Evolutionary conservation across 2,329 filamentous ascomycete species (phyloP).

Genomic region (Fusarium sp.): DNA sequence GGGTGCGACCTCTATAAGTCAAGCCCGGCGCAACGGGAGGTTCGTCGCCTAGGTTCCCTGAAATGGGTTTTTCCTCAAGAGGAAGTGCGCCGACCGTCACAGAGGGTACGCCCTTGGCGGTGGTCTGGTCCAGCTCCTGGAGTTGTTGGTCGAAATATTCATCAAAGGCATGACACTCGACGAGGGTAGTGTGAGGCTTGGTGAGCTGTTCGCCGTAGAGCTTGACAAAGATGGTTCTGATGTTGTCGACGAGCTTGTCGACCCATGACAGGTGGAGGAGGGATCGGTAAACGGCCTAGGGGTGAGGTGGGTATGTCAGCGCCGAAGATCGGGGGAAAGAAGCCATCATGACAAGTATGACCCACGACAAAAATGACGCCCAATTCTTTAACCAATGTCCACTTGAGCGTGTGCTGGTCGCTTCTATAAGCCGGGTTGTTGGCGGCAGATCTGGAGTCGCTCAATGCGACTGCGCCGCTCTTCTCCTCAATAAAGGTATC

Average conservation of each 20-base stretch:
- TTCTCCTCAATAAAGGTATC: slow-evolving; percentile 99
- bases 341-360: slow-evolving; percentile 36
- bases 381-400: slow-evolving; percentile 91
- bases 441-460: slow-evolving; percentile 69
- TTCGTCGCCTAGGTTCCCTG: slow-evolving; percentile 43
- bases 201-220: slow-evolving; percentile 90
- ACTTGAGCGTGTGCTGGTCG: slow-evolving; percentile 95
- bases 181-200: slow-evolving; percentile 80
- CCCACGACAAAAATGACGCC: slow-evolving; percentile 92
- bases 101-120: slow-evolving; percentile 48
- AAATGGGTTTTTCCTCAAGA: slow-evolving; percentile 50
- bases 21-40: slow-evolving; percentile 52
- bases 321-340: slow-evolving; percentile 32
- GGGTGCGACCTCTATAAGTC: slow-evolving; percentile 54
- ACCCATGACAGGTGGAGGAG: slow-evolving; percentile 96
- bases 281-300: slow-evolving; percentile 93
- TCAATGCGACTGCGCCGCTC: slow-evolving; percentile 70
- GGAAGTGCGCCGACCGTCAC: slow-evolving; percentile 45
- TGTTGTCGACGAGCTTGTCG: slow-evolving; percentile 95
- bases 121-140: slow-evolving; percentile 77
- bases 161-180: slow-evolving; percentile 86
- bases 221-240: slow-evolving; percentile 90
- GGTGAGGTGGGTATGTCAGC: slow-evolving; percentile 36
- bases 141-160: slow-evolving; percentile 96
- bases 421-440: slow-evolving; percentile 83